Conservation (phyloP, 2,329 filamentous ascomycete genomes). For the Fusarium brevicatenulatum region DNA sequence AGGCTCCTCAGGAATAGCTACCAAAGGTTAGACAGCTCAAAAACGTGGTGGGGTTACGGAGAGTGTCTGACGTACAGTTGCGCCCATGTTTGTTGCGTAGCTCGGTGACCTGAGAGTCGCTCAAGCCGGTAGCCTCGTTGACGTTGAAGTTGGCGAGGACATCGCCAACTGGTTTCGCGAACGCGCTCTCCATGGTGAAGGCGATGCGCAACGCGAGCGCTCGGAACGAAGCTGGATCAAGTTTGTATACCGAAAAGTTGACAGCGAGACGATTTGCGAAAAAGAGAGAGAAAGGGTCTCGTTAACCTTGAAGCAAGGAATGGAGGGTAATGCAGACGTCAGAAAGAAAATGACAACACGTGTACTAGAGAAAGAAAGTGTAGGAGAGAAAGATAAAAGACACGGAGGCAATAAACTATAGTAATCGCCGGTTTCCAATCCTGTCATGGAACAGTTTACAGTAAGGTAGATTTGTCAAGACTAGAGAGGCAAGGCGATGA, state of each 20-base stretch:
- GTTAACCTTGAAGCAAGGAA: slow-evolving; percentile 15
- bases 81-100: slow-evolving; percentile 69
- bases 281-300: slow-evolving; percentile 7
- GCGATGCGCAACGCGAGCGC: slow-evolving; percentile 38
- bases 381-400: slow-evolving; percentile 25
- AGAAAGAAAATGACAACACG: slow-evolving; percentile 14
- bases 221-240: slow-evolving; percentile 16
- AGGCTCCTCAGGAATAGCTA: slow-evolving; percentile 82
- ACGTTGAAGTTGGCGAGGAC: slow-evolving; percentile 70
- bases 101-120: slow-evolving; percentile 66
- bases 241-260: slow-evolving; percentile 16
- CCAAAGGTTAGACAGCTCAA: slow-evolving; percentile 19
- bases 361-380: slow-evolving; percentile 18
- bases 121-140: slow-evolving; percentile 64
- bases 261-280: slow-evolving; percentile 20
- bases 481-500: slow-evolving; percentile 43
- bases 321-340: slow-evolving; percentile 12
- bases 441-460: slow-evolving; percentile 41
- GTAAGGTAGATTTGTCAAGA: slow-evolving; percentile 43
- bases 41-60: slow-evolving; percentile 16
- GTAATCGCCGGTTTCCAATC: slow-evolving; percentile 39
- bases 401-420: slow-evolving; percentile 21
- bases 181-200: slow-evolving; percentile 70
- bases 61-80: slow-evolving; percentile 64
- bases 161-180: slow-evolving; percentile 65